Conservation (phyloP, 306 rosid genomes). For the Mimosa pudica region DNA sequence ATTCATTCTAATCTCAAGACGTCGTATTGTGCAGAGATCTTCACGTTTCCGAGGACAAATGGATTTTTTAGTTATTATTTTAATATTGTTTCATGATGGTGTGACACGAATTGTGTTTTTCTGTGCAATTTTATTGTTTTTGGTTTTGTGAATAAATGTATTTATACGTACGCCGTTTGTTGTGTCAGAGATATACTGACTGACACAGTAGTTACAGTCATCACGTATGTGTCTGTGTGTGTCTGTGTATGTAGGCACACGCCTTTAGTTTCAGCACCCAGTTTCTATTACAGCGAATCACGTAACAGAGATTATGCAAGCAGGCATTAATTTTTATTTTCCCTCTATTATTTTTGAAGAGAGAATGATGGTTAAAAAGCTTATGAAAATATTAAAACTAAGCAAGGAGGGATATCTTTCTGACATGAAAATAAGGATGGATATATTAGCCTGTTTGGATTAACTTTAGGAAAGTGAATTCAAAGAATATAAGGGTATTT, state of each 20-base stretch:
- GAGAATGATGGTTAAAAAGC: too few relatives aligned
- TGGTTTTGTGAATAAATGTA: not conserved
- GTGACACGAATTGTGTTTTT: constrained; percentile 40
- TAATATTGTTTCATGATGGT: constrained; percentile 39
- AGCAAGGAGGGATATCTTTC: too few relatives aligned
- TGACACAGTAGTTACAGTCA: constrained; percentile 36
- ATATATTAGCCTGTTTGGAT: too few relatives aligned
- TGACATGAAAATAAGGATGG: too few relatives aligned
- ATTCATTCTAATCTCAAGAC: constrained; percentile 41
- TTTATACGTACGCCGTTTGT: not conserved
- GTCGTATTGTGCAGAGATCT: constrained; percentile 41
- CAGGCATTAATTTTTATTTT: not conserved
- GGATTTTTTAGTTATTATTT: constrained; percentile 35
- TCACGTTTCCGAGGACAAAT: constrained; percentile 41
- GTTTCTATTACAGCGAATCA: constrained; percentile 1
- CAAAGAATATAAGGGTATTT: too few relatives aligned
- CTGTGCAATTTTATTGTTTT: not conserved
- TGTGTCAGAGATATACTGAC: constrained; percentile 40
- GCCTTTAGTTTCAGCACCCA: constrained; percentile 10
- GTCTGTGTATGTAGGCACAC: not conserved
- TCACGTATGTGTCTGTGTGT: too few relatives aligned
- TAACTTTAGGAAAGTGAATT: too few relatives aligned
- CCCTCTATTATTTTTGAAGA: too few relatives aligned
- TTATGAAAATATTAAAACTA: too few relatives aligned
- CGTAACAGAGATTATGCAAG: not conserved